Base-by-base conservation (phyloP, 768 basidiomycete species). In the Mycena latifolia region DNA sequence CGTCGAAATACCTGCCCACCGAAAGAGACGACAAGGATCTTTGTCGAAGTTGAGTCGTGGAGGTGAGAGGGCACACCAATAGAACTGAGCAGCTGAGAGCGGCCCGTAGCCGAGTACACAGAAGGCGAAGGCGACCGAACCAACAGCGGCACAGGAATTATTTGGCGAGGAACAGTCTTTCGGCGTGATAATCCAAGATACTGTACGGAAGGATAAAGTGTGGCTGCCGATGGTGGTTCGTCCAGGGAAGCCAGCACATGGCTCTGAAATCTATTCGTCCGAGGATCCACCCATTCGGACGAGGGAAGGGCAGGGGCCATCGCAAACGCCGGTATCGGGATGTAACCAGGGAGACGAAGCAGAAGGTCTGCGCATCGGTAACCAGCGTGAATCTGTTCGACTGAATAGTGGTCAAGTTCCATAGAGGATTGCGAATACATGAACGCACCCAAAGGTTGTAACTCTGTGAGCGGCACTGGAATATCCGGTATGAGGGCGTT, bases 1-100 rank as follows among this genome's bases (percentile, higher is more conserved):
- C 81, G 83, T 59, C 84, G 85, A 75, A 94, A 89, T 10, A 89
- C 79, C 71, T 94, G 92, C 0, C 92, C 92, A 18, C 92, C 92
- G 72, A 94, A 94, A 1, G 92, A 93, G 9, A 94, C 91, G 28
- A 94, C 79, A 28, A 94, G 82, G 45, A 94, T 85, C 71, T 87
- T 90, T 3, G 86, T 88, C 24, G 68, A 76, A 6, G 68, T 63
- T 0, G 81, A 76, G 62, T 88, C 81, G 37, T 89, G 86, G 8
- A 82, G 74, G 20, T 85, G 69, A 14, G 59, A 54, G 0, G 92
- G 90, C 0, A 94, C 77, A 24, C 90, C 91, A 46, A 92, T 82
- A 1, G 83, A 82, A 2, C 74, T 66, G 5, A 93, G 83, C n/a
- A 93, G 75, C 8, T 72, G 73, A 14, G 80, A 72, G n/a, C 91